phyloP scores from a whole-genome alignment of 345 rosid species.

The Acer saccharum region DNA sequence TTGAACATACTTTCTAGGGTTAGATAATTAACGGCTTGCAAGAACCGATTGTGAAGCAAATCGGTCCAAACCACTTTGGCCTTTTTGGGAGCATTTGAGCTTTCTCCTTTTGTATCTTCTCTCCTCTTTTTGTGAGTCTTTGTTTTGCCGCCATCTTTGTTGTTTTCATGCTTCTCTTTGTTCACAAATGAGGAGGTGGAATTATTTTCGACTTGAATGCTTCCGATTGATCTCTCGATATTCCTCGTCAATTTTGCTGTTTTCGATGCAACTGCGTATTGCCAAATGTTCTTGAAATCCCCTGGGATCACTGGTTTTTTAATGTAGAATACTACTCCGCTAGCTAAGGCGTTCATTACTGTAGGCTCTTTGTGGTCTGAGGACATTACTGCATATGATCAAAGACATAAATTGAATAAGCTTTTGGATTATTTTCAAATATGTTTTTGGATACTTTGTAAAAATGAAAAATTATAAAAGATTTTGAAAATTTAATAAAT shows the following conservation, averaged over 20 bases:
- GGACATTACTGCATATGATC: constrained; percentile 61
- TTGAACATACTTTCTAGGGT: constrained; percentile 64
- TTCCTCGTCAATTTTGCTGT: constrained; percentile 31
- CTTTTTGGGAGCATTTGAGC: constrained; percentile 37
- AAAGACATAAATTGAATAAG: not conserved
- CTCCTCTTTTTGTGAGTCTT: constrained; percentile 8
- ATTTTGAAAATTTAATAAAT: too few relatives aligned
- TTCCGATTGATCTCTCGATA: constrained; percentile 19
- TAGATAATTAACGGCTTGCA: constrained; percentile 56
- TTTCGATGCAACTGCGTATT: constrained; percentile 42
- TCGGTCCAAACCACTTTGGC: constrained; percentile 63
- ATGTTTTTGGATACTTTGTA: not conserved
- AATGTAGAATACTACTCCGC: constrained; percentile 63
- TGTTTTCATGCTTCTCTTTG: not conserved
- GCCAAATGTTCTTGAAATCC: constrained; percentile 59
- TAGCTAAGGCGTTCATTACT: constrained; percentile 41
- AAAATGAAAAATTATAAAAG: not conserved
- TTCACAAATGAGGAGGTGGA: too few relatives aligned
- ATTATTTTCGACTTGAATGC: not conserved
- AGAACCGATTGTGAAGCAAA: constrained; percentile 59
- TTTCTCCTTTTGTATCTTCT: constrained; percentile 20
- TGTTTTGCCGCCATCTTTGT: constrained; percentile 10
- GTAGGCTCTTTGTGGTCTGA: constrained; percentile 48
- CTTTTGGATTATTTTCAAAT: too few relatives aligned
- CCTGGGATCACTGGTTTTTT: constrained; percentile 56